Evolutionary conservation across 768 basidiomycete genomes (phyloP).

Genomic region (Asterophora lycoperdoides): DNA sequence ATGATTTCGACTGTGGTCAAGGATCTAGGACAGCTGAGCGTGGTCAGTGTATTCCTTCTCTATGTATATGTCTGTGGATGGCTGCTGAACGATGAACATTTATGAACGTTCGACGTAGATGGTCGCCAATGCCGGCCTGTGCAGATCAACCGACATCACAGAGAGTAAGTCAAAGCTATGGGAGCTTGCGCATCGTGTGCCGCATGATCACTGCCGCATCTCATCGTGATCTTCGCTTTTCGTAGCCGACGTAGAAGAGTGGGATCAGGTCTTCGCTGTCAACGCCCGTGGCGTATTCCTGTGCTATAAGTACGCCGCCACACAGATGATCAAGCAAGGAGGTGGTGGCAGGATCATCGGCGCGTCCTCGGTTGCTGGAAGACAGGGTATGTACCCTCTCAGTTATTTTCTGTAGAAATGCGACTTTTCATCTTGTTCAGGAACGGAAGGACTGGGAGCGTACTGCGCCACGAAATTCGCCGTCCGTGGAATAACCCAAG

Average conservation of each 20-base stretch:
- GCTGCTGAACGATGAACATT: neutral
- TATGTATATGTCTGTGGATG: no score
- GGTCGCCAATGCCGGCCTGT: conserved; percentile 34
- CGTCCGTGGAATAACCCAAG: conserved; percentile 36
- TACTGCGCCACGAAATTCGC: conserved; percentile 40
- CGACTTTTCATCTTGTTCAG: neutral
- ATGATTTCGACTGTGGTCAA: conserved; percentile 24
- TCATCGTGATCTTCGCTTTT: neutral
- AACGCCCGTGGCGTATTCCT: conserved; percentile 30
- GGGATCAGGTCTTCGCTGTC: conserved; percentile 24
- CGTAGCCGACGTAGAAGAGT: conserved; percentile 22
- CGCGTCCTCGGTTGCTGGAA: conserved; percentile 30
- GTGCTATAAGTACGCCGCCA: conserved; percentile 31
- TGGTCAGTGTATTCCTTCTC: conserved; percentile 20
- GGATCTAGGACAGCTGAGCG: conserved; percentile 25
- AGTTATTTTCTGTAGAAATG: no score
- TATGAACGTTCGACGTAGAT: conserved; percentile 20
- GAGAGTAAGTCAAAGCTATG: conserved; percentile 18
- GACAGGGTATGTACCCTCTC: conserved; percentile 21
- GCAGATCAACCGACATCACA: conserved; percentile 13
- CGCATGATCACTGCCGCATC: no score
- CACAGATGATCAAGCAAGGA: conserved; percentile 33
- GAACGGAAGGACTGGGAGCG: conserved; percentile 12
- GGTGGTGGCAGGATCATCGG: conserved; percentile 31
- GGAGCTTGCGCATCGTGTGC: neutral